Base-by-base conservation (phyloP, 257 asterid genomes). In the Penstemon eatonii region DNA sequence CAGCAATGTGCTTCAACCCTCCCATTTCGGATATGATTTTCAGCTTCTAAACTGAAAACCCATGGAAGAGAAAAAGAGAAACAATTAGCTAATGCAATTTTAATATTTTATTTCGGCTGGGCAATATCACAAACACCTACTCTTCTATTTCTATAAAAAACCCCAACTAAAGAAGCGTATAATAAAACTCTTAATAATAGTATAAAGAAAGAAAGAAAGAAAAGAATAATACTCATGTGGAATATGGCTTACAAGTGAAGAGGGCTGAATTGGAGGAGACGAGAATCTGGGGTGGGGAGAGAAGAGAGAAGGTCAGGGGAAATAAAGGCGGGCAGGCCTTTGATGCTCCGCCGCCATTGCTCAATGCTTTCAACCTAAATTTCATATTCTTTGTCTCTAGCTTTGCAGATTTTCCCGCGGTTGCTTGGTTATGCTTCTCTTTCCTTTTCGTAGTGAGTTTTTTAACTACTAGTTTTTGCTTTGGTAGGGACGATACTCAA, bases 221-320 rank as follows among this genome's bases (percentile, higher is more conserved):
- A 6, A 19, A 4, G 36, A 57, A 15, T 13, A 72, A 3, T 2
- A 43, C 6, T 4, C 3, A n/a, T 15, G 0, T 3, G 15, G 19
- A n/a, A 36, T 2, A 52, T 59, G 51, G 72, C 83, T 50, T 73
- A 93, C 97, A 93, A 88, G 75, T 90, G 89, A 66, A 93, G 85
- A 13, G 99, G 99, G 69, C 95, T 86, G 83, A 83, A 63, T 42
- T 88, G 99, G 69, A 90, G 83, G 57, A 93, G 87, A 74, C 83
- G 82, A 54, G 92, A 88, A 50, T 88, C 89, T 0, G 98, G 96
- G 60, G 63, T 65, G 36, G 97, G 97, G 58, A 93, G 96, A 45
- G 95, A 76, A 40, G 87, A 72, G 70, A 93, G 89, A 46, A 81
- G 95, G 84, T 93, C 97, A 8, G 99, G 97, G 37, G 97, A 69